Evolutionary conservation across 1,139 yeast genomes (phyloP), one percentile per base, ranked within the genome.

Genomic region (Scheffersomyces insectosa): DNA sequence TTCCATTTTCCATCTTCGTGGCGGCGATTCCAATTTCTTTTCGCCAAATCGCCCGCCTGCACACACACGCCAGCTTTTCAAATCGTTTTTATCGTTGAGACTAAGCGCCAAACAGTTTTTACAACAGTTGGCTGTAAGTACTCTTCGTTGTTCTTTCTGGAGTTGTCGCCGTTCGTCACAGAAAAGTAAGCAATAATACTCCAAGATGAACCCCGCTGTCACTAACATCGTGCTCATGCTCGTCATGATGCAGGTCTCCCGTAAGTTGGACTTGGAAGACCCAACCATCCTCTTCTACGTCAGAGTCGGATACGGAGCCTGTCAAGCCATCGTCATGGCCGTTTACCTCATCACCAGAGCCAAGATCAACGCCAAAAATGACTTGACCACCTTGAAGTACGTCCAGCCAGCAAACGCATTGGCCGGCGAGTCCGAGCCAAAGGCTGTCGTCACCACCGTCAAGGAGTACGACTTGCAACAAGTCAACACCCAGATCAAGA

Each of bases 191-290:
- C 6, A 20, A 20, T 15, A 31, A 31, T 13, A 11, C 23, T 12
- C 39, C 51, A 64, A 40, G 50, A 82, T 88, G 87, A 88, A 88
- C 64, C 95, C 99, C 41, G 96, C 96, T 56, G 75, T 90, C 54
- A 72, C 90, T 55, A 91, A 93, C 73, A 73, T 93, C 60, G 88
- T 78, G 57, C 72, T 93, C 80, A 91, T 91, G 97, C 86, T 93
- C 65, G 85, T 85, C 77, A 88, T 90, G 90, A 93, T 91, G 97
- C 98, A 93, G 72, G 86, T 90, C 51, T 82, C 97, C 54, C 89
- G 90, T 71, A 82, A 81, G 65, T 77, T 93, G 52, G 95, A 93
- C 67, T 84, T 91, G 72, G 98, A 91, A 66, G 82, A 93, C 69
- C 93, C 95, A 42, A 70, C 72, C 52, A 79, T 83, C 46, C 75